Evolutionary conservation across 495 filamentous ascomycete genomes (phyloP).

Genomic region (Aspergillus biplanus): DNA sequence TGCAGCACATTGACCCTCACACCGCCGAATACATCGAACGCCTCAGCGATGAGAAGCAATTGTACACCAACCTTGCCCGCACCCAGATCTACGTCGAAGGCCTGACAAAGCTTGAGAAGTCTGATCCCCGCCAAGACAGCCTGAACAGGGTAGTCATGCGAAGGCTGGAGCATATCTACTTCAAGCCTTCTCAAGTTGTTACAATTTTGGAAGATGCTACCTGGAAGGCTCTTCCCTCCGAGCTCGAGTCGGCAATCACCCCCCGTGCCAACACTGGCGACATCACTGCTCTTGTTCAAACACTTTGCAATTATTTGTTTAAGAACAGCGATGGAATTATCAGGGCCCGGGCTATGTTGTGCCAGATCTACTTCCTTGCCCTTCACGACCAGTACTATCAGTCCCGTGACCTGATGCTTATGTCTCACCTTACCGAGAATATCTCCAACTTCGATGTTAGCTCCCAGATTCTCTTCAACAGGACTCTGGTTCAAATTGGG

Average conservation of each 20-base stretch:
- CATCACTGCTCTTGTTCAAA: constrained; percentile 75
- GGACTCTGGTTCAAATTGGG: constrained; percentile 95
- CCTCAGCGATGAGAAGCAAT: constrained; percentile 83
- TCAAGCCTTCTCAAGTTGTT: constrained; percentile 96
- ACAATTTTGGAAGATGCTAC: constrained; percentile 88
- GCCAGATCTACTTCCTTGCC: constrained; percentile 97
- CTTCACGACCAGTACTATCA: constrained; percentile 97
- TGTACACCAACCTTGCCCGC: constrained; percentile 90
- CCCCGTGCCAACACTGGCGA: constrained; percentile 66
- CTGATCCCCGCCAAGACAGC: constrained; percentile 77
- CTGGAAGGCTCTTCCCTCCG: constrained; percentile 78
- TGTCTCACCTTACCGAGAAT: constrained; percentile 98
- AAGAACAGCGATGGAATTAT: constrained; percentile 91
- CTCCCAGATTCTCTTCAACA: constrained; percentile 98
- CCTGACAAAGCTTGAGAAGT: constrained; percentile 68
- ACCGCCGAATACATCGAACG: constrained; percentile 98
- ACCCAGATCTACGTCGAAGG: constrained; percentile 85
- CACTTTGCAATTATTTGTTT: constrained; percentile 94
- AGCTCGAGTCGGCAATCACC: constrained; percentile 78
- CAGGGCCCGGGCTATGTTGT: constrained; percentile 94
- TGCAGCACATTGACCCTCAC: constrained; percentile 97
- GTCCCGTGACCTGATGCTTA: constrained; percentile 97
- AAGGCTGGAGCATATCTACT: constrained; percentile 95
- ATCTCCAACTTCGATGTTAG: constrained; percentile 93
- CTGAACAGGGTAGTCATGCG: constrained; percentile 91